Conservation (phyloP, 1,139 yeast genomes). For the Pneumocystis sp. region DNA sequence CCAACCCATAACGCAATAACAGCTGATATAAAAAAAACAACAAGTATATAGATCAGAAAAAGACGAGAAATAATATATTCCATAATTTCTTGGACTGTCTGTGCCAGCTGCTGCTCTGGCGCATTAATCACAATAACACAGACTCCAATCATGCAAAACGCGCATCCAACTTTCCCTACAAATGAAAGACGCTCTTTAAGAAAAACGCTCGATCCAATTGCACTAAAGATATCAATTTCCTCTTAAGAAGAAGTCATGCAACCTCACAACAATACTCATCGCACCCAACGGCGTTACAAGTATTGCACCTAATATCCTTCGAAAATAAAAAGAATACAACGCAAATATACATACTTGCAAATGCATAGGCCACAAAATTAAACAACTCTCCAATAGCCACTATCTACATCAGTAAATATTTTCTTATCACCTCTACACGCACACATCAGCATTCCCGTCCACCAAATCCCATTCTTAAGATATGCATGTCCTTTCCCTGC, state of each 20-base stretch:
- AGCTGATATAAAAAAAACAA: conserved; percentile 4
- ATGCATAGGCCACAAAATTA: conserved; percentile 14
- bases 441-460: conserved; percentile 12
- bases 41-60: conserved; percentile 9
- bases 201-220: conserved; percentile 12
- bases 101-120: conserved; percentile 10
- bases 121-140: conserved; percentile 8
- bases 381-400: conserved; percentile 13
- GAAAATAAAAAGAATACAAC: background rate
- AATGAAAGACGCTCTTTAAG: conserved; percentile 13
- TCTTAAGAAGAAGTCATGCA: background rate
- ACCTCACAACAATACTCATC: conserved; percentile 11
- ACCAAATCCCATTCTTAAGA: conserved; percentile 13
- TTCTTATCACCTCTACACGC: background rate
- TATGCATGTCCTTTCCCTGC: conserved; percentile 15
- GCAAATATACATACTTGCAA: conserved; percentile 4
- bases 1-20: conserved; percentile 11
- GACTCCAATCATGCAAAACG: conserved; percentile 11
- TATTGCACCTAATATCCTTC: conserved; percentile 4
- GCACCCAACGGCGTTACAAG: conserved; percentile 15
- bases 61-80: conserved; percentile 7
- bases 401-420: background rate
- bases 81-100: conserved; percentile 12
- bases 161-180: conserved; percentile 14
- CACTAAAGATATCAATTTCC: conserved; percentile 1